Conservation (phyloP, 2,329 filamentous ascomycete genomes). For the Calonectria montana region DNA sequence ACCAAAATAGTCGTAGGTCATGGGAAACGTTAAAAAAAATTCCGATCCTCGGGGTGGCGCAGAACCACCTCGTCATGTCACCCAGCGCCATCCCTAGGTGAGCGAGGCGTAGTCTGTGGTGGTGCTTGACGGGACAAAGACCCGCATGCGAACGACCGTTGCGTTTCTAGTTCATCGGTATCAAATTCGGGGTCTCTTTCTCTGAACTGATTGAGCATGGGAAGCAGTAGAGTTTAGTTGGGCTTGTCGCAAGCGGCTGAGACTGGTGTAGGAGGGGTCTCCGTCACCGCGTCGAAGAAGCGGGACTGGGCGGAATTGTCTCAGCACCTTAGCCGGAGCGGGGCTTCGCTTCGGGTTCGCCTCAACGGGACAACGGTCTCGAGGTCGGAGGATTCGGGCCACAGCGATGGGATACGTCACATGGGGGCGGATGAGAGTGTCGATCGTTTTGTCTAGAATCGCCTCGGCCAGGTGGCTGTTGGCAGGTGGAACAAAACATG, state of each 20-base stretch:
- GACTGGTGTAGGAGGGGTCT: conserved; percentile 5
- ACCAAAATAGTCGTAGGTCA: not conserved
- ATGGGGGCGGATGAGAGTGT: conserved; percentile 29
- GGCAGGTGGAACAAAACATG: conserved; percentile 6
- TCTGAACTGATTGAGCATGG: not conserved
- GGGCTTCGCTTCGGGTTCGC: conserved; percentile 16
- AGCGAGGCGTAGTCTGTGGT: not conserved
- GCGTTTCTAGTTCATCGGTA: not conserved
- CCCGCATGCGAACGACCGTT: not conserved
- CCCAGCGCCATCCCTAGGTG: not conserved
- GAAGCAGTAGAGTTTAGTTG: not conserved
- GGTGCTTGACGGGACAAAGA: not conserved
- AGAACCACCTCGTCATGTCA: not conserved
- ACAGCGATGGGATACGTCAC: conserved; percentile 35
- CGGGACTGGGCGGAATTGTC: conserved; percentile 15
- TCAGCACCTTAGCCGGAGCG: conserved; percentile 26
- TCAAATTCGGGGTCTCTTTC: not conserved
- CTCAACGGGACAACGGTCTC: conserved; percentile 14
- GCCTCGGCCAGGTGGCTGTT: conserved; percentile 11
- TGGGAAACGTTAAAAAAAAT: conserved; percentile 8
- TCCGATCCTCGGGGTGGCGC: conserved; percentile 16
- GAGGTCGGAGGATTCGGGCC: conserved; percentile 17
- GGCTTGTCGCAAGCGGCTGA: conserved; percentile 6
- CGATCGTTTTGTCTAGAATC: conserved; percentile 39
- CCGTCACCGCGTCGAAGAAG: conserved; percentile 15